Percentiles rank a stretch among this genome's conserved stretches.
phyloP scores from a whole-genome alignment of 495 filamentous ascomycete species.

The Podospora didyma region DNA sequence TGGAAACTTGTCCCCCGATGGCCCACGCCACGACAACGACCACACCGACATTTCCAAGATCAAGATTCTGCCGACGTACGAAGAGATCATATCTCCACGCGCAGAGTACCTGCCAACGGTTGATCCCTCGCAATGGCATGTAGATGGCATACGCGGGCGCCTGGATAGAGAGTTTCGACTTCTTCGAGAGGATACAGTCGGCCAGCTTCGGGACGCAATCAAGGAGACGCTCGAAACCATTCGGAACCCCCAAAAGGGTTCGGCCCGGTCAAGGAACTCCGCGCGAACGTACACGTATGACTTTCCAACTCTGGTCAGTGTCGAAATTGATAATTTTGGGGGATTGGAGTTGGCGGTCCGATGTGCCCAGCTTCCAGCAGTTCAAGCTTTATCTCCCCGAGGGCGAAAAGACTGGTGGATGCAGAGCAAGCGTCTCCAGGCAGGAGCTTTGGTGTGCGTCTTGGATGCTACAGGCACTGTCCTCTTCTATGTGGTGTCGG shows the following conservation, averaged over 20 bases:
- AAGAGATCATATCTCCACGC: constrained; percentile 54
- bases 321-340: constrained; percentile 41
- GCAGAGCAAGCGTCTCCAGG: constrained; percentile 49
- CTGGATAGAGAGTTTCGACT: constrained; percentile 70
- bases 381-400: constrained; percentile 22
- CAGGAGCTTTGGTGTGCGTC: constrained; percentile 58
- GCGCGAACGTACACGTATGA: constrained; percentile 38
- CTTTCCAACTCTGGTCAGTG: constrained; percentile 27
- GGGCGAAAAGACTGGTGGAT: constrained; percentile 59
- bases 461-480: constrained; percentile 40
- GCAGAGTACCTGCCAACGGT: constrained; percentile 59
- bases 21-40: constrained; percentile 67
- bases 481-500: constrained; percentile 55
- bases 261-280: constrained; percentile 13
- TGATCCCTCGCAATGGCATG: constrained; percentile 49
- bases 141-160: constrained; percentile 54
- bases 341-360: constrained; percentile 53
- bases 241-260: constrained; percentile 1
- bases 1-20: constrained; percentile 47
- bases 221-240: constrained; percentile 33
- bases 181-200: constrained; percentile 61
- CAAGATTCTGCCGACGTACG: constrained; percentile 56
- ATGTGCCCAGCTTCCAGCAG: constrained; percentile 51
- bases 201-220: constrained; percentile 58
- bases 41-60: constrained; percentile 55